These are phyloP conservation scores for Lasiodiplodia hormozganensis DNA, from an alignment of 2,329 filamentous ascomycete species.

Conservation along the genomic window DNA sequence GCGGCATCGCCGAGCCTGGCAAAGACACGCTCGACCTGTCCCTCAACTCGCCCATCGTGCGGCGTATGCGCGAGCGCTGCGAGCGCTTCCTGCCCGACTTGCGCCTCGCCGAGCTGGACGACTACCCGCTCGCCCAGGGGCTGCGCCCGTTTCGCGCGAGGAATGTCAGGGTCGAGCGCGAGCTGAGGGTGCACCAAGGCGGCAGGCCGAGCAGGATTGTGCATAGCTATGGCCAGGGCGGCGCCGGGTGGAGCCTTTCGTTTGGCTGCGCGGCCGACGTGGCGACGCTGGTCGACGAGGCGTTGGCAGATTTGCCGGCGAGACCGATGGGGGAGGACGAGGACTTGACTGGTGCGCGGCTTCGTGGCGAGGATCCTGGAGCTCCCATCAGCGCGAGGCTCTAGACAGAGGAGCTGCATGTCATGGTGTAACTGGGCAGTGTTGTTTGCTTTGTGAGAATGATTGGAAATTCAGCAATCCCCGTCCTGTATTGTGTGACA, in stretches of 20 bases:
- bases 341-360: too few species aligned
- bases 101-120: constrained; percentile 50
- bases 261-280: constrained; percentile 52
- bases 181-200: constrained; percentile 38
- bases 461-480: too few species aligned
- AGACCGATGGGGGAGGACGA: constrained; percentile 3
- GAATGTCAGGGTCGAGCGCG: constrained; percentile 54
- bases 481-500: too few species aligned
- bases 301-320: constrained; percentile 33
- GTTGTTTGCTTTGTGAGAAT: too few species aligned
- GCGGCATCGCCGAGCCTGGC: constrained; percentile 32
- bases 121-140: constrained; percentile 54
- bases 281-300: constrained; percentile 45
- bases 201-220: constrained; percentile 45
- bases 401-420: too few species aligned
- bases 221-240: constrained; percentile 56
- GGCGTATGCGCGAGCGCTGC: constrained; percentile 53
- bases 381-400: too few species aligned
- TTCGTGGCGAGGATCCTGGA: too few species aligned
- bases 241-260: constrained; percentile 52
- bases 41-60: constrained; percentile 49
- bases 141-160: constrained; percentile 49
- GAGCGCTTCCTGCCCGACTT: constrained; percentile 52
- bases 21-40: constrained; percentile 43
- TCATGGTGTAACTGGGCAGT: too few species aligned